These are phyloP conservation scores for Yarrowia galli DNA, from an alignment of 1,139 yeast genomes.

Conservation along the genomic window DNA sequence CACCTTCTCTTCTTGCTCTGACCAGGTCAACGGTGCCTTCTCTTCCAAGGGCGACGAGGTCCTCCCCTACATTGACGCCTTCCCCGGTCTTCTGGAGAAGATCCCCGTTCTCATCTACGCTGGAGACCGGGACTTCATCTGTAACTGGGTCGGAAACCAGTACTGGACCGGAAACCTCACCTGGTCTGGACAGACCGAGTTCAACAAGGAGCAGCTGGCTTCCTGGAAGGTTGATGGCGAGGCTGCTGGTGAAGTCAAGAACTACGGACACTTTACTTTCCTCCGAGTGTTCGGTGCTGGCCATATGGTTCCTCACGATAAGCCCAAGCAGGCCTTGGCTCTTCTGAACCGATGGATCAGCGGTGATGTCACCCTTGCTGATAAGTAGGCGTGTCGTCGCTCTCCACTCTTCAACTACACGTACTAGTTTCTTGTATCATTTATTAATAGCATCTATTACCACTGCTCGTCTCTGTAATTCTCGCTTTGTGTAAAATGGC, in stretches of 20 bases:
- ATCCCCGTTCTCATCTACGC: conserved; percentile 80
- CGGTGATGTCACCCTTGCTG: conserved; percentile 36
- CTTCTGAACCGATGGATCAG: conserved; percentile 78
- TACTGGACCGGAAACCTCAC: conserved; percentile 76
- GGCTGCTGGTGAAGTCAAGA: conserved; percentile 64
- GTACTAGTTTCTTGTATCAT: not conserved
- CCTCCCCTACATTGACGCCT: conserved; percentile 69
- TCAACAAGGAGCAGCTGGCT: conserved; percentile 48
- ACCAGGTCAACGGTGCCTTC: conserved; percentile 59
- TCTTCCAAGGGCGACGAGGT: conserved; percentile 73
- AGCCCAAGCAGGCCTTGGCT: conserved; percentile 71
- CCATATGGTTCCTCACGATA: conserved; percentile 78
- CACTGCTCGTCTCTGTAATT: too few species aligned
- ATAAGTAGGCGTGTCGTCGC: too few species aligned
- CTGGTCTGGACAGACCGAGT: conserved; percentile 60
- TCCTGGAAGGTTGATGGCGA: conserved; percentile 50
- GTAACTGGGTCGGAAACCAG: conserved; percentile 88
- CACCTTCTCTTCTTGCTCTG: conserved; percentile 78
- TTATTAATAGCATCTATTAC: not conserved
- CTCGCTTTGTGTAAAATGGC: too few species aligned
- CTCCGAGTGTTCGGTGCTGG: conserved; percentile 72
- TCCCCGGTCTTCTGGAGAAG: conserved; percentile 70
- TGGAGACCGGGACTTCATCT: conserved; percentile 90
- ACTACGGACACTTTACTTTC: conserved; percentile 64
- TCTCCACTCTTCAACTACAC: too few species aligned